Conservation (phyloP, 306 rosid genomes). For the Cucumis cinereus region DNA sequence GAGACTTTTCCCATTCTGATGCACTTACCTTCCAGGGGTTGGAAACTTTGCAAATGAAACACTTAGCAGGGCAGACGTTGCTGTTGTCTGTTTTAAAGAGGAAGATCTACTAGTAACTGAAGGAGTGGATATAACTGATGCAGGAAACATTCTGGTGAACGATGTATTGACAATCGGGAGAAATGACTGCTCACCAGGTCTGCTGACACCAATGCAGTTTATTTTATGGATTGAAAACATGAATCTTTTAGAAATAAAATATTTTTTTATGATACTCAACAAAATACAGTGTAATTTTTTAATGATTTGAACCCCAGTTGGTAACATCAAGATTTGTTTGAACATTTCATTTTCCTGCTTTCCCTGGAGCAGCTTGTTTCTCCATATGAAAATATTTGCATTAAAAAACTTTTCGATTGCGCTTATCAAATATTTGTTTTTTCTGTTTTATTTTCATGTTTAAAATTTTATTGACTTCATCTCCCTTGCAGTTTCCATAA, state of each 20-base stretch:
- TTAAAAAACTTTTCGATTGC: background rate
- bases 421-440: background rate
- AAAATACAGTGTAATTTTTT: background rate
- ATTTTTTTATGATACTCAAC: background rate
- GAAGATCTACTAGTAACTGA: constrained; percentile 12
- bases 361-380: background rate
- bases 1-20: background rate
- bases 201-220: constrained; percentile 9
- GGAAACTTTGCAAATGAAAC: constrained; percentile 21
- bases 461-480: background rate
- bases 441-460: background rate
- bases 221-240: background rate
- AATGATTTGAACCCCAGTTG: background rate
- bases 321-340: background rate
- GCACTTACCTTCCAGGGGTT: constrained; percentile 29
- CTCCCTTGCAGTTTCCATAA: background rate
- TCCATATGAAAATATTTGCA: background rate
- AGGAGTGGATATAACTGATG: constrained; percentile 16
- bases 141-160: constrained; percentile 10
- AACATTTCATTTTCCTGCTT: background rate
- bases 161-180: constrained; percentile 17
- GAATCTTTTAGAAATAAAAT: background rate
- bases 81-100: constrained; percentile 13
- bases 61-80: constrained; percentile 7
- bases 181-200: constrained; percentile 26